phyloP scores from a whole-genome alignment of 2,329 filamentous ascomycete species.

The Tolypocladium amazonense region DNA sequence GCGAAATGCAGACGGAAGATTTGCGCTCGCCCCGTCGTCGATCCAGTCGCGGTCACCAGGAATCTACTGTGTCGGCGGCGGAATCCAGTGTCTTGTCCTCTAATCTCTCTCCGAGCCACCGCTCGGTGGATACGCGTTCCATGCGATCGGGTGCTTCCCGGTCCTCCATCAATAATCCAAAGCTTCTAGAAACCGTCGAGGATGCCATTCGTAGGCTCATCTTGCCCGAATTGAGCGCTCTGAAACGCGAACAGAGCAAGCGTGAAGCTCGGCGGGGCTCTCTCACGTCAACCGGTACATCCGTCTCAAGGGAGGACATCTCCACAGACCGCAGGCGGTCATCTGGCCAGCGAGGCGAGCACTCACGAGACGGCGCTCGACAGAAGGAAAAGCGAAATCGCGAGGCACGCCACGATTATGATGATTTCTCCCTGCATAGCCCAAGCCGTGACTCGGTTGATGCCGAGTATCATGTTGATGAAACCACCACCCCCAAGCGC shows the following conservation, averaged over 20 bases:
- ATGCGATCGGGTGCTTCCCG: slow-evolving; percentile 40
- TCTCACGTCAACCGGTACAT: slow-evolving; percentile 43
- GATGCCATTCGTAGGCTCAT: slow-evolving; percentile 86
- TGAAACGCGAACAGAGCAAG: slow-evolving; percentile 83
- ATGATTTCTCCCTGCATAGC: slow-evolving; percentile 36
- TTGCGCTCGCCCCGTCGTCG: slow-evolving; percentile 34
- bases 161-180: slow-evolving; percentile 85
- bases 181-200: slow-evolving; percentile 81
- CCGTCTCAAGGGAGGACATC: slow-evolving; percentile 41
- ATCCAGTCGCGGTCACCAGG: slow-evolving; percentile 40
- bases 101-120: slow-evolving; percentile 41
- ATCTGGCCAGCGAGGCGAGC: slow-evolving; percentile 40
- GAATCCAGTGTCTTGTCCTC: slow-evolving; percentile 47
- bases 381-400: slow-evolving; percentile 36
- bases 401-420: slow-evolving; percentile 45
- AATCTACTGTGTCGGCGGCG: slow-evolving; percentile 40
- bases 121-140: slow-evolving; percentile 44
- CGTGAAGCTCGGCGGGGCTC: slow-evolving; percentile 62
- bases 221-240: slow-evolving; percentile 78
- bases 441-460: slow-evolving; percentile 36
- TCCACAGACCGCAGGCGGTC: slow-evolving; percentile 53
- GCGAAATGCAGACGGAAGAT: slow-evolving; percentile 37
- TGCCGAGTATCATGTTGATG: slow-evolving; percentile 22
- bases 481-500: slow-evolving; percentile 33
- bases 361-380: slow-evolving; percentile 41